Conservation (phyloP, 2,329 filamentous ascomycete genomes). For the Trichoderma afroharzianum region DNA sequence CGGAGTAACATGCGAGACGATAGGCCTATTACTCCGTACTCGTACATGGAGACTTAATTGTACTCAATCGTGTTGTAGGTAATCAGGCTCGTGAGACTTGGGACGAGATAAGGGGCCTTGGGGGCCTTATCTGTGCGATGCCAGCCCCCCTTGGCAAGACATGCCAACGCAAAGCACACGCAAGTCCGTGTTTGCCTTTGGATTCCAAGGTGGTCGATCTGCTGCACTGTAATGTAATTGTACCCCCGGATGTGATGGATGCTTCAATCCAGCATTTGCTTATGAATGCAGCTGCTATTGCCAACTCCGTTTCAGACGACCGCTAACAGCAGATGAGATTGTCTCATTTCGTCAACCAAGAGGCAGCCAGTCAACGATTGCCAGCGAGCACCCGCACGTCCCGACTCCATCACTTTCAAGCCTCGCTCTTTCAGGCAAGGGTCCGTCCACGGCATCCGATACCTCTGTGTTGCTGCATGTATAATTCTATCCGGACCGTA, state of each 20-base stretch:
- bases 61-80: background rate
- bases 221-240: background rate
- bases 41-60: background rate
- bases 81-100: background rate
- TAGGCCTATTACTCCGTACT: too few species aligned
- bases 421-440: conserved; percentile 1
- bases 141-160: background rate
- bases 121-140: background rate
- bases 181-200: background rate
- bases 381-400: background rate
- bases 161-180: background rate
- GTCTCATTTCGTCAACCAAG: background rate
- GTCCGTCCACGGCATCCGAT: background rate
- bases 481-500: background rate
- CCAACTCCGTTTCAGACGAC: background rate
- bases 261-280: background rate
- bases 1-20: too few species aligned
- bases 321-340: background rate
- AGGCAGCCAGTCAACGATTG: background rate
- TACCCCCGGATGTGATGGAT: background rate
- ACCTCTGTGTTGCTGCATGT: background rate
- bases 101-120: background rate
- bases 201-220: background rate
- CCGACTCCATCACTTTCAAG: background rate
- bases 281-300: too few species aligned